Conservation (phyloP, 495 filamentous ascomycete genomes). For the Talaromyces adpressus region DNA sequence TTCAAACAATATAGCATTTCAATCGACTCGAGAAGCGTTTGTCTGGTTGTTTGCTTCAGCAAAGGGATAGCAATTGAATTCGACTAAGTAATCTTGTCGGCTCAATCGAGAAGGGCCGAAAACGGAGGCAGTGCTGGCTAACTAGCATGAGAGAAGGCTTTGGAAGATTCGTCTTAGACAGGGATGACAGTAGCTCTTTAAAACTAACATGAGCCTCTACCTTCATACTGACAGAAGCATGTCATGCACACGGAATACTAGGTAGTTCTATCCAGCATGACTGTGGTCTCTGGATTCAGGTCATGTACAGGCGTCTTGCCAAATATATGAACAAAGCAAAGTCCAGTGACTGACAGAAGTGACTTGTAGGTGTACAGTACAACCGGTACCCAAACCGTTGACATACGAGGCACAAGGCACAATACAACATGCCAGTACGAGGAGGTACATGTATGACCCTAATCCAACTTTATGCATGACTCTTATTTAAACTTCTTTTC, state of each 20-base stretch:
- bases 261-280: background rate
- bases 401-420: background rate
- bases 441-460: background rate
- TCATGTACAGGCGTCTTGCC: background rate
- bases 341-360: conserved; percentile 1
- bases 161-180: background rate
- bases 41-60: background rate
- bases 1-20: background rate
- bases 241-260: background rate
- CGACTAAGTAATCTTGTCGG: background rate
- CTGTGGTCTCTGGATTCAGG: background rate
- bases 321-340: background rate
- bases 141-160: background rate
- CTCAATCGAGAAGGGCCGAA: background rate
- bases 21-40: background rate
- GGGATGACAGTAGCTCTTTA: background rate
- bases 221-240: background rate
- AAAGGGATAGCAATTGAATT: background rate
- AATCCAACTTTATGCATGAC: background rate
- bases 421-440: background rate
- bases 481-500: background rate
- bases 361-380: background rate
- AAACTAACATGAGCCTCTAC: background rate
- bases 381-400: background rate
- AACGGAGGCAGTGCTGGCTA: background rate